Conservation (phyloP, 2,329 filamentous ascomycete species). For the Tolypocladium nubicola region DNA sequence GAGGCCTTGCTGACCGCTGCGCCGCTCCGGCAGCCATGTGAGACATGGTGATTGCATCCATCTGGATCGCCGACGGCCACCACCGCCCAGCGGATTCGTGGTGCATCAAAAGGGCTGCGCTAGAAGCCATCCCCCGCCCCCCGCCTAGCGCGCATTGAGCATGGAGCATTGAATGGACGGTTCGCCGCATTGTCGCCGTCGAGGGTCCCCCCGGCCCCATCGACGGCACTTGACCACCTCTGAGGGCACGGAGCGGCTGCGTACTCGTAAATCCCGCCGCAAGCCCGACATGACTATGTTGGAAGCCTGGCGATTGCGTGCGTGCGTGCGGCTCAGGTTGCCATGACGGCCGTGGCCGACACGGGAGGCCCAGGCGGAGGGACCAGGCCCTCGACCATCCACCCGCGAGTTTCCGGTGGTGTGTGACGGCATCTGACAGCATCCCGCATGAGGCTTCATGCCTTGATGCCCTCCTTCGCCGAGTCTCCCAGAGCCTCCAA, state of each 20-base stretch:
- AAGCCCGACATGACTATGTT: not conserved
- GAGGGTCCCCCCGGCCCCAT: too few relatives aligned
- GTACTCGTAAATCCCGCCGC: not conserved
- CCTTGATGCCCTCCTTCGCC: not conserved
- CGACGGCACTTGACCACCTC: not conserved
- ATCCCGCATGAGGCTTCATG: not conserved
- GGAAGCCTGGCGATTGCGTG: not conserved
- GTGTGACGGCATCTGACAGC: conserved; percentile 1
- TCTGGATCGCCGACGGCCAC: not conserved
- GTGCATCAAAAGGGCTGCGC: not conserved
- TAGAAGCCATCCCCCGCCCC: not conserved
- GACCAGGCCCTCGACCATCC: not conserved
- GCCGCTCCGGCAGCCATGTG: not conserved
- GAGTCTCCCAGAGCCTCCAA: not conserved
- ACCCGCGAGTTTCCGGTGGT: not conserved
- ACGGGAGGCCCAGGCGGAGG: not conserved
- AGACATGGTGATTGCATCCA: not conserved
- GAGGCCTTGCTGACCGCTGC: not conserved
- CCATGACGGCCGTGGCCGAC: not conserved
- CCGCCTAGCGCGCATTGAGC: not conserved
- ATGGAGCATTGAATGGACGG: not conserved
- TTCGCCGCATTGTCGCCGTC: not conserved
- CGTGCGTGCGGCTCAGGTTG: too few relatives aligned
- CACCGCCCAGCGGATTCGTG: not conserved
- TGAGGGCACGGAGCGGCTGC: not conserved